Base-by-base conservation (phyloP, 768 basidiomycete genomes). In the Solioccasus polychromus region DNA sequence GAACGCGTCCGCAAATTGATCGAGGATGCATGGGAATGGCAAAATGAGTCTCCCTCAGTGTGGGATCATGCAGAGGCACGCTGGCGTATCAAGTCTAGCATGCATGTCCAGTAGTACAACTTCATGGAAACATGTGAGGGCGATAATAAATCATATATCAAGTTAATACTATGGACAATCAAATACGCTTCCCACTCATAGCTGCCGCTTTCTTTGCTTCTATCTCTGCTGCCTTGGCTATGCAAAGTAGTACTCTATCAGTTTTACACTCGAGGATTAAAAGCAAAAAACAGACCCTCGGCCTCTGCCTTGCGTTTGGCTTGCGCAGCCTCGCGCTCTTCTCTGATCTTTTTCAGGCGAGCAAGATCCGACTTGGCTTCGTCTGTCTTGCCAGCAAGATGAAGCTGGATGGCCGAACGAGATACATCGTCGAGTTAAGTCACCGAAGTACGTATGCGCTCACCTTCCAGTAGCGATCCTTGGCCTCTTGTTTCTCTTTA, bases 401-500 rank as follows among this genome's bases (percentile, higher is more conserved):
- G 87, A 25, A 88, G 72, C 87, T 88, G 53, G 8, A 31, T 8
- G 5, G 11, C 39, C 23, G 35, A 3, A 26, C 45, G 39, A 51
- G 20, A 45, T 47, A 1, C 24, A 45, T 24, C 14, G 15, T 43
- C n/a, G n/a, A n/a, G n/a, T 31, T 25, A 41, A 46, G 14, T 42
- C 11, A 2, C 3, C 18, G 18, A 59, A n/a, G n/a, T n/a, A n/a
- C n/a, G 29, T 20, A 14, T 20, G 11, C 12, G 51, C 71, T 1
- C 22, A 88, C 86, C 79, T 94, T 91, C 83, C 84, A 84, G 64
- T 95, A 95, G 20, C 78, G 73, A 22, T 92, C 90, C 61, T 89
- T 80, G 2, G 92, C 89, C 1, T 92, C 92, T 57, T 87, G 77
- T 71, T 92, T 93, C 68, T 94, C 92, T 62, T 93, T 92, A 60